phyloP scores from a whole-genome alignment of 2,329 filamentous ascomycete genomes.

The Daldinia sp. region DNA sequence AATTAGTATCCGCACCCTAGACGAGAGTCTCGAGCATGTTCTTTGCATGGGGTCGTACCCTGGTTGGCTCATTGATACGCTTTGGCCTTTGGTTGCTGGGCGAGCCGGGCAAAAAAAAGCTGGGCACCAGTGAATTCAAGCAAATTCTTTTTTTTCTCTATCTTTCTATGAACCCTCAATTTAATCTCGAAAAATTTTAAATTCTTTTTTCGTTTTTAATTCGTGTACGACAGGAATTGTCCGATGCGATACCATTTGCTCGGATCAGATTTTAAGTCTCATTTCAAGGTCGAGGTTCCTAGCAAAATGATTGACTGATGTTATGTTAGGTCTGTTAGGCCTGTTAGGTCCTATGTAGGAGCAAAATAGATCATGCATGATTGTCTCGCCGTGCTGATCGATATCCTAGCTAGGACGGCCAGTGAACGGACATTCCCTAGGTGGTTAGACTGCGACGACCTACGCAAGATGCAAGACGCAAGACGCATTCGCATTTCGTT shows the following conservation, averaged over 20 bases:
- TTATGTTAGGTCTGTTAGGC: neutral
- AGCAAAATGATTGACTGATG: slow-evolving; percentile 3
- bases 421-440: slow-evolving; percentile 34
- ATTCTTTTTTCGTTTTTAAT: neutral
- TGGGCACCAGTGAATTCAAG: slow-evolving; percentile 1
- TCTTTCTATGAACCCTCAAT: slow-evolving; percentile 15
- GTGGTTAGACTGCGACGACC: slow-evolving; percentile 29
- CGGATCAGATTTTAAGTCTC: neutral
- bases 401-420: slow-evolving; percentile 30
- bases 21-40: slow-evolving; percentile 34
- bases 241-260: slow-evolving; percentile 14
- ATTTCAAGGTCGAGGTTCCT: neutral
- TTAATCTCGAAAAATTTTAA: neutral
- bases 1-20: slow-evolving; percentile 30
- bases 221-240: neutral
- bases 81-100: slow-evolving; percentile 35
- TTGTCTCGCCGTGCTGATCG: slow-evolving; percentile 31
- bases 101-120: neutral
- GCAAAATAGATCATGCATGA: slow-evolving; percentile 22
- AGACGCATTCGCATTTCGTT: slow-evolving; percentile 15
- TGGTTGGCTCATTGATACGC: slow-evolving; percentile 25
- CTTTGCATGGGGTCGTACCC: slow-evolving; percentile 27
- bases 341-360: slow-evolving; percentile 7
- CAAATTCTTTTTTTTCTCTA: slow-evolving; percentile 4
- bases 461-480: slow-evolving; percentile 15